A percentile compares a stretch with the other conserved stretches of the same genome.
These are phyloP conservation scores for Kwoniella shivajii DNA, from an alignment of 1,284 basidiomycete genomes.

Conservation along the genomic window DNA sequence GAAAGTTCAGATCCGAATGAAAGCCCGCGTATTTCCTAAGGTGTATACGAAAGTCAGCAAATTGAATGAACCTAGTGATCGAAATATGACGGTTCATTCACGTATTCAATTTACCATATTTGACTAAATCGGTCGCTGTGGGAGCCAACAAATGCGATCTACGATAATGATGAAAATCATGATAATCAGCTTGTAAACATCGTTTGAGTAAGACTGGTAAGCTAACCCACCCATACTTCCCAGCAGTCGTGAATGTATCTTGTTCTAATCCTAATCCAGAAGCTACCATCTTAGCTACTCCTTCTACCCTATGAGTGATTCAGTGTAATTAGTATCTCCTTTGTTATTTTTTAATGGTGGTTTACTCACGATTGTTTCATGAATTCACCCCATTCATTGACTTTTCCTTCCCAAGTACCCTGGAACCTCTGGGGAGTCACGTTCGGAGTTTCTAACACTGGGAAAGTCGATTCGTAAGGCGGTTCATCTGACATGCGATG, in stretches of 20 bases:
- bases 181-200: not conserved
- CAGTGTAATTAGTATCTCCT: not conserved
- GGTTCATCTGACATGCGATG: conserved; percentile 79
- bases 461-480: conserved; percentile 75
- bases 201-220: no score
- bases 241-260: conserved; percentile 71
- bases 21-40: conserved; percentile 85
- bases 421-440: conserved; percentile 69
- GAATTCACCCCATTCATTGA: conserved; percentile 79
- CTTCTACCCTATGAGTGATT: conserved; percentile 64
- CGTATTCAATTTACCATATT: conserved; percentile 67
- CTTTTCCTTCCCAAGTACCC: conserved; percentile 63
- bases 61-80: no score
- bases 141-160: conserved; percentile 87
- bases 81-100: conserved; percentile 27
- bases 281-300: conserved; percentile 78
- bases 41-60: not conserved
- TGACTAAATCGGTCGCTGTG: conserved; percentile 80
- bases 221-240: conserved; percentile 69
- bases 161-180: not conserved
- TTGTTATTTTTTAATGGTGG: not conserved
- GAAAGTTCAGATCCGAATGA: conserved; percentile 62
- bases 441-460: conserved; percentile 73
- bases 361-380: conserved; percentile 84
- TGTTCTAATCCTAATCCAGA: conserved; percentile 73